These are phyloP conservation scores for Adansonia digitata DNA, from an alignment of 345 rosid species.

Conservation along the genomic window DNA sequence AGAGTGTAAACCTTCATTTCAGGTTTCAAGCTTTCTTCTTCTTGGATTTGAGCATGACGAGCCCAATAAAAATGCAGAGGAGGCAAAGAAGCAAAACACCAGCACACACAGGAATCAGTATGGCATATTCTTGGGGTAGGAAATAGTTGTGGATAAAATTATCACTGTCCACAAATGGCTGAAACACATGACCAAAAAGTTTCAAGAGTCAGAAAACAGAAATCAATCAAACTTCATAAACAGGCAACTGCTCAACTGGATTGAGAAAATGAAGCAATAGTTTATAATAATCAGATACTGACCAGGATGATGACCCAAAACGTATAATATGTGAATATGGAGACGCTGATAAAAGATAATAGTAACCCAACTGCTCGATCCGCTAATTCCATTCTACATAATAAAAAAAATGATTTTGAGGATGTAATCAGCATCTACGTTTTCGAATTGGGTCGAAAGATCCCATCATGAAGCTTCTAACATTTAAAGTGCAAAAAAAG, in stretches of 20 bases:
- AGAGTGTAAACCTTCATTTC: background rate
- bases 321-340: constrained; percentile 84
- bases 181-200: constrained; percentile 15
- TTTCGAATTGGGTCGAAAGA: background rate
- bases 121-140: constrained; percentile 78
- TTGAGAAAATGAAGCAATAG: background rate
- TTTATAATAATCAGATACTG: constrained; percentile 17
- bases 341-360: constrained; percentile 58
- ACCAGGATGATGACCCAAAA: constrained; percentile 97
- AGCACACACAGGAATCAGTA: constrained; percentile 66
- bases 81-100: constrained; percentile 65
- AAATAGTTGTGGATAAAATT: constrained; percentile 88
- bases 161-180: constrained; percentile 91
- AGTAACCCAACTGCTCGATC: constrained; percentile 83
- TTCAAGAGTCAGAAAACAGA: background rate
- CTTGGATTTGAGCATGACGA: constrained; percentile 77
- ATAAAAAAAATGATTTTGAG: background rate
- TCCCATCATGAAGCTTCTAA: background rate
- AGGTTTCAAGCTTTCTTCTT: constrained; percentile 73
- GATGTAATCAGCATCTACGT: background rate
- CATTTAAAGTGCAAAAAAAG: background rate
- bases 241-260: background rate
- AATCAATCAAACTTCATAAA: background rate
- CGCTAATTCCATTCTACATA: constrained; percentile 60
- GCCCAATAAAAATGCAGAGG: constrained; percentile 62